Evolutionary conservation across 768 basidiomycete genomes (phyloP).

Genomic region (Leccinum broughii): DNA sequence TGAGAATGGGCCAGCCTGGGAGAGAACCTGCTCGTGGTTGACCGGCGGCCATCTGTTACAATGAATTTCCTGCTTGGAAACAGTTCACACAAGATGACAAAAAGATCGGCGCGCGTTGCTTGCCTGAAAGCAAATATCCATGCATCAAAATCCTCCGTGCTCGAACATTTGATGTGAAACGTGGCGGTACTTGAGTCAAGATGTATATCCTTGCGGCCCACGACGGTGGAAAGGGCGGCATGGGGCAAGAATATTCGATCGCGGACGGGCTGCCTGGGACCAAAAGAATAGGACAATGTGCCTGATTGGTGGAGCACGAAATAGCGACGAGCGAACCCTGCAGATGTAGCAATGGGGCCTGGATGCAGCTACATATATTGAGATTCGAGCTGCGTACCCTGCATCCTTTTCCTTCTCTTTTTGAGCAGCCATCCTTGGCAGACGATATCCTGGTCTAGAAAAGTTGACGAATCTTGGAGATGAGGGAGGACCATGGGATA

Average conservation of each 20-base stretch:
- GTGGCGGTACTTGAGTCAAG: constrained; percentile 75
- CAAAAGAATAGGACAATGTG: constrained; percentile 71
- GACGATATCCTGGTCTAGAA: constrained; percentile 35
- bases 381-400: constrained; percentile 48
- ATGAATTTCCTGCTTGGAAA: constrained; percentile 55
- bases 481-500: constrained; percentile 16
- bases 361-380: background rate
- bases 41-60: constrained; percentile 39
- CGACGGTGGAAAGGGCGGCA: constrained; percentile 75
- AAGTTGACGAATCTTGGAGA: constrained; percentile 10
- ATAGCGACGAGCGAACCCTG: constrained; percentile 85
- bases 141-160: constrained; percentile 61
- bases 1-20: constrained; percentile 45
- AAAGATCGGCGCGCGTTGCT: constrained; percentile 14
- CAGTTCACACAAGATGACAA: constrained; percentile 19
- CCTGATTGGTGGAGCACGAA: constrained; percentile 71
- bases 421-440: constrained; percentile 82
- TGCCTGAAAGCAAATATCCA: constrained; percentile 82
- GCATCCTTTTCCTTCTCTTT: constrained; percentile 87
- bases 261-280: constrained; percentile 67
- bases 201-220: constrained; percentile 78
- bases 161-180: constrained; percentile 83
- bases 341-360: background rate
- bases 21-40: constrained; percentile 37
- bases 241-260: constrained; percentile 66